Percentiles rank a stretch among this genome's conserved stretches.
Evolutionary conservation across 768 basidiomycete genomes (phyloP).

Genomic region (Tulasnella calospora): DNA sequence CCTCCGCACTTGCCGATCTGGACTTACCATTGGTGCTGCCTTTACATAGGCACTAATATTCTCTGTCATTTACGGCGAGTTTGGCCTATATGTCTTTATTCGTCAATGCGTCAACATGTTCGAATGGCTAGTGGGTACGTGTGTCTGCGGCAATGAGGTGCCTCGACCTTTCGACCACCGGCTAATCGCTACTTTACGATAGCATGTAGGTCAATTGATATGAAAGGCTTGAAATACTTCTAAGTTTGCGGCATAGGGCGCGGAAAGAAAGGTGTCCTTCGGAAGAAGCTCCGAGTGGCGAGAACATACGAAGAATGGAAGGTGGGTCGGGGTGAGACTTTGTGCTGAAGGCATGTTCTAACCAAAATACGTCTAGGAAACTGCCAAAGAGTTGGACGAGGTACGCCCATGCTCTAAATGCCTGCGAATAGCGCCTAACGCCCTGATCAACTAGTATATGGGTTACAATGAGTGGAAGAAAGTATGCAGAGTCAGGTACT

Average conservation of each 20-base stretch:
- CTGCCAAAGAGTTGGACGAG: conserved; percentile 70
- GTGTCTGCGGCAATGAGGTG: background rate
- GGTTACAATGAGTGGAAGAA: conserved; percentile 88
- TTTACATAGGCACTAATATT: conserved; percentile 69
- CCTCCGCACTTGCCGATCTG: conserved; percentile 6
- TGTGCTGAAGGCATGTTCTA: background rate
- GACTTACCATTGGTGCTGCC: background rate
- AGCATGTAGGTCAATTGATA: conserved; percentile 54
- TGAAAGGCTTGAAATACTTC: background rate
- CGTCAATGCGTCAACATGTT: conserved; percentile 91
- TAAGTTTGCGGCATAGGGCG: conserved; percentile 52
- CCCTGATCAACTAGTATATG: conserved; percentile 44
- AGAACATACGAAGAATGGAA: conserved; percentile 89
- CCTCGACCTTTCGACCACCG: background rate
- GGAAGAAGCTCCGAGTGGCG: conserved; percentile 70
- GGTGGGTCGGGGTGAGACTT: background rate
- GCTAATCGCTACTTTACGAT: background rate
- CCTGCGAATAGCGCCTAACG: background rate
- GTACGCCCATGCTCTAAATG: background rate
- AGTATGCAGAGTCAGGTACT: conserved; percentile 21
- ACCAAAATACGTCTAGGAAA: conserved; percentile 35
- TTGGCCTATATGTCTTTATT: conserved; percentile 79
- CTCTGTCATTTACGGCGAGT: conserved; percentile 74
- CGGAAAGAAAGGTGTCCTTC: conserved; percentile 72
- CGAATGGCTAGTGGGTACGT: conserved; percentile 58